Evolutionary conservation across 352 stramenopile genomes (phyloP).

Genomic region (Phytophthora pisi): DNA sequence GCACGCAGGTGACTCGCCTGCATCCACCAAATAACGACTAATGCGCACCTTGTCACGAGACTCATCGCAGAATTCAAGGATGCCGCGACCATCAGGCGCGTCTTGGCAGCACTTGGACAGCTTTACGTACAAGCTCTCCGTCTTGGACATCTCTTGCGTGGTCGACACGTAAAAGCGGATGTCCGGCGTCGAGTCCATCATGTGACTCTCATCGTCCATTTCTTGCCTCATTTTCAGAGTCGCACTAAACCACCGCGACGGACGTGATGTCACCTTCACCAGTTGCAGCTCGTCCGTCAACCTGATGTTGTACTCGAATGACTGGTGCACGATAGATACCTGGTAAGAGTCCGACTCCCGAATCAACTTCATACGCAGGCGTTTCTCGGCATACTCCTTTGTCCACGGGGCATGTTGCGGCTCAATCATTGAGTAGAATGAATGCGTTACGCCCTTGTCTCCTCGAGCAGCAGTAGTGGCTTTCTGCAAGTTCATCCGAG

Average conservation of each 20-base stretch:
- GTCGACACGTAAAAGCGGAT: constrained; percentile 81
- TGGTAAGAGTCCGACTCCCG: constrained; percentile 55
- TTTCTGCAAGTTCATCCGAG: constrained; percentile 44
- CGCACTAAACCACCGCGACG: constrained; percentile 75
- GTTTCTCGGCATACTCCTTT: constrained; percentile 44
- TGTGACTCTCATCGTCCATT: constrained; percentile 56
- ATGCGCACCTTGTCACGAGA: constrained; percentile 52
- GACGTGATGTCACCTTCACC: constrained; percentile 62
- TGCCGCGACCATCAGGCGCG: constrained; percentile 46
- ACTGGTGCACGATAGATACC: constrained; percentile 64
- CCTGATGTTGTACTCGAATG: constrained; percentile 70
- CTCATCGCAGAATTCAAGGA: constrained; percentile 66
- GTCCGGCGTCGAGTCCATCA: constrained; percentile 75
- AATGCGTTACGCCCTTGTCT: constrained; percentile 78
- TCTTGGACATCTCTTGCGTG: constrained; percentile 60
- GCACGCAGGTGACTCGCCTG: constrained; percentile 43
- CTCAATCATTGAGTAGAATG: constrained; percentile 78
- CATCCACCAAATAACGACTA: constrained; percentile 50
- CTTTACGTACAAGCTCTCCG: constrained; percentile 47
- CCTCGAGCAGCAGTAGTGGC: constrained; percentile 39
- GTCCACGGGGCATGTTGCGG: constrained; percentile 39
- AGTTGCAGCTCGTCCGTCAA: constrained; percentile 63
- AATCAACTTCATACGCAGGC: constrained; percentile 50
- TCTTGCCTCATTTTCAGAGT: constrained; percentile 88
- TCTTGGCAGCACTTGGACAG: constrained; percentile 41